These are phyloP conservation scores for Croton laevigatus DNA, from an alignment of 441 rosid genomes.

Conservation along the genomic window DNA sequence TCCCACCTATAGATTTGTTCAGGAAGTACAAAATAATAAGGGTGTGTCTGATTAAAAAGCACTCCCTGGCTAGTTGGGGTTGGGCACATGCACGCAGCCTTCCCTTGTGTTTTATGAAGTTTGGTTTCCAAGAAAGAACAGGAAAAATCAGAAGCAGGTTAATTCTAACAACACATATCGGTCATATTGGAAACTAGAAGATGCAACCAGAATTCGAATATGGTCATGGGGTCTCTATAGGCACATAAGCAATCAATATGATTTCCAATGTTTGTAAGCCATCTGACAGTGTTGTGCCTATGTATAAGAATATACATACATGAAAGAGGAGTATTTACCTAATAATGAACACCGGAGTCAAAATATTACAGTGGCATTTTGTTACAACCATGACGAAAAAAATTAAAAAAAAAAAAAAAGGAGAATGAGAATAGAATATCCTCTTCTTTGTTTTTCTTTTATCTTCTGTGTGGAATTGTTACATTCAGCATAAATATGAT, in stretches of 20 bases:
- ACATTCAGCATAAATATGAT: background rate
- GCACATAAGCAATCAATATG: background rate
- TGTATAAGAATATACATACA: background rate
- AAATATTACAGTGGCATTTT: background rate
- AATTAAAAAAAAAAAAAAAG: too few species aligned
- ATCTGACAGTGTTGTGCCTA: background rate
- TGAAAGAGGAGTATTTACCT: background rate
- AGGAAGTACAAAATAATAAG: too few species aligned
- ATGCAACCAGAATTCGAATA: background rate
- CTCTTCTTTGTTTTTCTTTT: background rate
- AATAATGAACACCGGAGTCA: background rate
- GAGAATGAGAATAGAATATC: background rate
- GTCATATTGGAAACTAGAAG: background rate
- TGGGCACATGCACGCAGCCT: too few species aligned
- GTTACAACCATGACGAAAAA: background rate
- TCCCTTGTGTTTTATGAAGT: too few species aligned
- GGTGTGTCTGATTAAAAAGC: too few species aligned
- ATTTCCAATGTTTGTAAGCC: background rate
- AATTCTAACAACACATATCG: background rate
- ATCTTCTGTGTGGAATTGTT: background rate
- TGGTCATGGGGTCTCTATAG: background rate
- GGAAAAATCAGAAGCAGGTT: background rate
- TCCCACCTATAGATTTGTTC: background rate
- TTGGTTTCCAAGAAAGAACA: background rate
- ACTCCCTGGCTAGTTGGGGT: too few species aligned